Percentiles rank a stretch among this genome's conserved stretches.
Conservation (phyloP, 225 moss, liverwort and hornwort species). For the Physcomitrellopsis africana region DNA sequence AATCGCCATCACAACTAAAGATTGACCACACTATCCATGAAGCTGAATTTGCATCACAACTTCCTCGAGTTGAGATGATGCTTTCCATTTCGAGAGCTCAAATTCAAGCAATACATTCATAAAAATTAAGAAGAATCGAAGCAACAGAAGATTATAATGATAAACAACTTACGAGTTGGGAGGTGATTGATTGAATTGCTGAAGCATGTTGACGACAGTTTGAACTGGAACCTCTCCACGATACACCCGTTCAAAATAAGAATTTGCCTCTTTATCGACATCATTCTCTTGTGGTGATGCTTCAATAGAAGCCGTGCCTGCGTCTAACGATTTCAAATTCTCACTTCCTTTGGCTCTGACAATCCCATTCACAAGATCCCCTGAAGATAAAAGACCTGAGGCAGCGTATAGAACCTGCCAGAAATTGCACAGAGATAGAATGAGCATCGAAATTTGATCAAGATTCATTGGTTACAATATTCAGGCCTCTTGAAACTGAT, state of each 20-base stretch:
- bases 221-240: conserved; percentile 39
- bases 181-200: background rate
- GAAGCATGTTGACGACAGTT: conserved; percentile 8
- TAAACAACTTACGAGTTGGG: background rate
- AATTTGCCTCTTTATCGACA: conserved; percentile 69
- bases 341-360: conserved; percentile 18
- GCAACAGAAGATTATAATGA: background rate
- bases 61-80: background rate
- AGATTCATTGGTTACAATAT: background rate
- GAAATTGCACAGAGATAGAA: background rate
- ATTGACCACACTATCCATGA: background rate
- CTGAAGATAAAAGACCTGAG: conserved; percentile 48
- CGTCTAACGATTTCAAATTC: background rate
- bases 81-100: background rate
- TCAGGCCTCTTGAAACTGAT: background rate
- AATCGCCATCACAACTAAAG: background rate
- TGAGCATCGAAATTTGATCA: background rate
- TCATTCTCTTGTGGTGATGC: conserved; percentile 31
- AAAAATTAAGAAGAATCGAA: background rate
- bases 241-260: conserved; percentile 61
- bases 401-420: conserved; percentile 59
- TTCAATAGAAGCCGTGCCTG: background rate
- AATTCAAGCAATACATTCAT: background rate
- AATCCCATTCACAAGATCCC: conserved; percentile 50
- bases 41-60: background rate